These are phyloP conservation scores for Salvia rosmarinus DNA, from an alignment of 257 asterid species.

Conservation along the genomic window DNA sequence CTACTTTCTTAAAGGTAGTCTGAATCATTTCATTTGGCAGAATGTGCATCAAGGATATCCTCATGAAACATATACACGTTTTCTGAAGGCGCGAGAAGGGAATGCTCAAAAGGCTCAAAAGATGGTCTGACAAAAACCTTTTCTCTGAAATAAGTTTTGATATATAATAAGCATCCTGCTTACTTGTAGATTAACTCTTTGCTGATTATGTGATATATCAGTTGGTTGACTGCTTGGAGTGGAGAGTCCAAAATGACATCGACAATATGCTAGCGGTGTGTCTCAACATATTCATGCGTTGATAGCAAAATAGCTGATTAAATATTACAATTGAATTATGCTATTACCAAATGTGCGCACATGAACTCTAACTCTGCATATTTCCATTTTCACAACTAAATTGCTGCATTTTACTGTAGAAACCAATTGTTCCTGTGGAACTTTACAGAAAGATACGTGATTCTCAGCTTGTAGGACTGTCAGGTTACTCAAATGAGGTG, in stretches of 20 bases:
- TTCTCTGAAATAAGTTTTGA: neutral
- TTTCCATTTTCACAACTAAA: neutral
- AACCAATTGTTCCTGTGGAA: conserved; percentile 62
- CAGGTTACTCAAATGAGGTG: conserved; percentile 75
- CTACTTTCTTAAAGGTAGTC: neutral
- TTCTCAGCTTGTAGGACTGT: conserved; percentile 67
- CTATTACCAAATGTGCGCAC: neutral
- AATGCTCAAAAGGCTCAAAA: conserved; percentile 54
- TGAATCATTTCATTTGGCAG: conserved; percentile 41
- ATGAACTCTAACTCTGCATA: too few species aligned
- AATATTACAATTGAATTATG: neutral
- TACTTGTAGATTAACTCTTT: conserved; percentile 22
- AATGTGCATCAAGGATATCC: conserved; percentile 66
- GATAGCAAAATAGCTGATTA: neutral
- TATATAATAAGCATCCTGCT: neutral
- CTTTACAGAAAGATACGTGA: conserved; percentile 66
- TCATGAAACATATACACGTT: conserved; percentile 52
- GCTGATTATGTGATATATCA: conserved; percentile 41
- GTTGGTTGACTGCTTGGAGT: conserved; percentile 62
- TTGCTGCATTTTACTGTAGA: conserved; percentile 43
- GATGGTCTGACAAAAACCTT: conserved; percentile 45
- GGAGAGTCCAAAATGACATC: conserved; percentile 74
- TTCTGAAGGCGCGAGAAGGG: conserved; percentile 66
- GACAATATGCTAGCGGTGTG: conserved; percentile 66
- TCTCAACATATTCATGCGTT: neutral